Evolutionary conservation across 257 asterid species (phyloP).

Genomic region (Solanum microdontum): DNA sequence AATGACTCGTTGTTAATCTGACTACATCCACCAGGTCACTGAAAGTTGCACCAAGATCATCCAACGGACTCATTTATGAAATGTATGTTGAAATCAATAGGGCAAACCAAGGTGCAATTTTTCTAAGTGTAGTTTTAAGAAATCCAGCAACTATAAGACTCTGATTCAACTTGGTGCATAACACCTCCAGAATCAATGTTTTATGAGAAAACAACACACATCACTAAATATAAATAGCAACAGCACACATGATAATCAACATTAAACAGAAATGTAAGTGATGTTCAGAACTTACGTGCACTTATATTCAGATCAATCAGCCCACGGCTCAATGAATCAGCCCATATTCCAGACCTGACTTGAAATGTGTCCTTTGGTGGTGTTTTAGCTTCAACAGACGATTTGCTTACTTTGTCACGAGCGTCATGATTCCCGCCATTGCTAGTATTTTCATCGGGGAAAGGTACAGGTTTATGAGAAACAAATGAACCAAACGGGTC

Average conservation of each 20-base stretch:
- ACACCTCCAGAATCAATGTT: not conserved
- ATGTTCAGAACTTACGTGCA: slow-evolving; percentile 61
- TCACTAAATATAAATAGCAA: not conserved
- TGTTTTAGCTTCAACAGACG: slow-evolving; percentile 9
- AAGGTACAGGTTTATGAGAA: slow-evolving; percentile 31
- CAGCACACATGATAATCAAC: not conserved
- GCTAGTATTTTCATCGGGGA: slow-evolving; percentile 21
- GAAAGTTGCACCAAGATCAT: not conserved
- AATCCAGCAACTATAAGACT: not conserved
- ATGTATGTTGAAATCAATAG: not conserved
- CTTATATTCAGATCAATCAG: slow-evolving; percentile 72
- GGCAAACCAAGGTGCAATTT: not conserved
- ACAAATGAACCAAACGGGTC: slow-evolving; percentile 61
- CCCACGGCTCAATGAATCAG: slow-evolving; percentile 96
- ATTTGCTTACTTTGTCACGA: slow-evolving; percentile 15
- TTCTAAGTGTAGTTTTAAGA: not conserved
- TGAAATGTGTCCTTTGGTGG: slow-evolving; percentile 49
- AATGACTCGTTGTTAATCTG: not conserved
- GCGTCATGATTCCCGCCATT: slow-evolving; percentile 16
- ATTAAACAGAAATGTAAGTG: not conserved
- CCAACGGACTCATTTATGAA: not conserved
- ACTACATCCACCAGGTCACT: not conserved
- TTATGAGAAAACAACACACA: not conserved
- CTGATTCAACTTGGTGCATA: not conserved
- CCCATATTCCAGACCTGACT: slow-evolving; percentile 94